phyloP scores from a whole-genome alignment of 2,329 filamentous ascomycete species.

The Nannizziopsis barbatae region DNA sequence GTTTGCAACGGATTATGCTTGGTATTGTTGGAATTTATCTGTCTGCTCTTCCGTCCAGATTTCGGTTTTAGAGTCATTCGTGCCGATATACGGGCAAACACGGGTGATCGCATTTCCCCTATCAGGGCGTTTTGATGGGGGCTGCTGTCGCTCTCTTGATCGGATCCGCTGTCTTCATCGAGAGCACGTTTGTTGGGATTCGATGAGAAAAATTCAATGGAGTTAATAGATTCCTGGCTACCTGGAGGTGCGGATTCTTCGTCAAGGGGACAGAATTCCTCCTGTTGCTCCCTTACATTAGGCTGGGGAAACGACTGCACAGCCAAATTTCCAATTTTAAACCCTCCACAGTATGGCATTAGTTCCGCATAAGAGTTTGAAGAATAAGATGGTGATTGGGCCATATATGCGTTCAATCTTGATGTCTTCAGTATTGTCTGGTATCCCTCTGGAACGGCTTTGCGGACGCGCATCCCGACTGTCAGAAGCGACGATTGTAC shows the following conservation, averaged over 20 bases:
- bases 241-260: conserved; percentile 32
- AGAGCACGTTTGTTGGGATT: conserved; percentile 37
- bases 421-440: conserved; percentile 48
- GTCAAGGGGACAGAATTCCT: conserved; percentile 27
- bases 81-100: neutral
- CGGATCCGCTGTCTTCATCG: conserved; percentile 23
- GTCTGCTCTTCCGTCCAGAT: conserved; percentile 19
- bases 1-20: conserved; percentile 5
- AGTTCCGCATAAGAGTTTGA: conserved; percentile 47
- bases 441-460: conserved; percentile 87
- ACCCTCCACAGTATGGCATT: conserved; percentile 67
- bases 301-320: conserved; percentile 41
- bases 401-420: conserved; percentile 8
- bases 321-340: conserved; percentile 60
- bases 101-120: too few relatives aligned
- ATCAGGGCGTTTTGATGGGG: neutral
- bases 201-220: conserved; percentile 17
- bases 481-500: conserved; percentile 75
- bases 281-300: conserved; percentile 17
- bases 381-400: conserved; percentile 19
- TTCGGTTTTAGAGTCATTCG: conserved; percentile 28
- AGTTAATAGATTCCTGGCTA: conserved; percentile 29
- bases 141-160: conserved; percentile 29
- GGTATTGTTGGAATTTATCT: conserved; percentile 13
- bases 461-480: conserved; percentile 90